Evolutionary conservation across 2,329 filamentous ascomycete species (phyloP).

Genomic region (Fulvia fulva): DNA sequence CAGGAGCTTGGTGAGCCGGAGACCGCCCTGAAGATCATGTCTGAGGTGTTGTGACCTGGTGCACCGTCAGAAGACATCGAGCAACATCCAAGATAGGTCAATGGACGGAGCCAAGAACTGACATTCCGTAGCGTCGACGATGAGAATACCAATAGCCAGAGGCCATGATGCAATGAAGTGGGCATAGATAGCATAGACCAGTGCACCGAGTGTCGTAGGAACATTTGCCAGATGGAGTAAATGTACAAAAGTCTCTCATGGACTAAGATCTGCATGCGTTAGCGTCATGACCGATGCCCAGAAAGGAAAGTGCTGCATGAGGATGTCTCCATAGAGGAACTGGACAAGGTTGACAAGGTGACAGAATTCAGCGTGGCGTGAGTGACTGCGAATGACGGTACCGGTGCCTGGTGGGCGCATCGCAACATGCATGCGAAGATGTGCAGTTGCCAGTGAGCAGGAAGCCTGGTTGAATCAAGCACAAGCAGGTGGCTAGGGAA

Average conservation of each 20-base stretch:
- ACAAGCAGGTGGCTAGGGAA: too few relatives aligned
- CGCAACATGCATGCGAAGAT: too few relatives aligned
- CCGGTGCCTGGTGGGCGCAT: too few relatives aligned
- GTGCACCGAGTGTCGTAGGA: neutral
- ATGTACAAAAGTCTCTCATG: neutral
- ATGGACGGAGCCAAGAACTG: neutral
- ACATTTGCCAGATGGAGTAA: neutral
- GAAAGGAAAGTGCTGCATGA: too few relatives aligned
- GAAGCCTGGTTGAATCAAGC: too few relatives aligned
- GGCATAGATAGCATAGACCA: too few relatives aligned
- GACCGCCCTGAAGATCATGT: too few relatives aligned
- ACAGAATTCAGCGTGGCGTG: too few relatives aligned
- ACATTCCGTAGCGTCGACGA: neutral
- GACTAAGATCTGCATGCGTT: neutral
- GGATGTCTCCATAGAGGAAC: neutral
- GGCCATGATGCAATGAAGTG: neutral
- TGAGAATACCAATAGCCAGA: neutral
- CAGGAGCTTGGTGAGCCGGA: too few relatives aligned
- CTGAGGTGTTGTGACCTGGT: too few relatives aligned
- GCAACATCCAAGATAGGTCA: neutral
- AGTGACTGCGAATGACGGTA: too few relatives aligned
- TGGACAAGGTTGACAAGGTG: neutral
- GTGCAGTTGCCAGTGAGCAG: too few relatives aligned
- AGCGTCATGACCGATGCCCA: neutral
- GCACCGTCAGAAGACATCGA: neutral